Conservation (phyloP, 352 stramenopile genomes). For the Pythium insidiosum region DNA sequence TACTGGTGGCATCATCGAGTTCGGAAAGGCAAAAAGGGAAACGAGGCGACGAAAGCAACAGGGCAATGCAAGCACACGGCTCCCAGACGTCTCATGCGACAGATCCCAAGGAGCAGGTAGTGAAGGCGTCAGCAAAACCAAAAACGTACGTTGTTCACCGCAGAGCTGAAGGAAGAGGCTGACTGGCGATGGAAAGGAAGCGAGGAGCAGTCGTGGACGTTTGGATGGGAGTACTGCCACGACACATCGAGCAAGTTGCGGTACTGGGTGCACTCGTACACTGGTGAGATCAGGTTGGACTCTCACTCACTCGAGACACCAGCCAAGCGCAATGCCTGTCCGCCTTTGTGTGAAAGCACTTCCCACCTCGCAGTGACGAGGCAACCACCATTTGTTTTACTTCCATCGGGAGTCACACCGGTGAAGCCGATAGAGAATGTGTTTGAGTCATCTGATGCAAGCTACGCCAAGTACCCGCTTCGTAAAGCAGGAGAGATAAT, state of each 20-base stretch:
- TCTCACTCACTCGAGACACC: conserved; percentile 33
- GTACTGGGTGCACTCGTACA: conserved; percentile 64
- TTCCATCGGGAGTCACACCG: conserved; percentile 44
- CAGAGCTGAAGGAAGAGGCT: background rate
- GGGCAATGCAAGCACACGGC: too few species aligned
- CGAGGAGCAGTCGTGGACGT: conserved; percentile 4
- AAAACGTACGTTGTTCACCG: too few species aligned
- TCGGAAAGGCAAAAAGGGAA: too few species aligned
- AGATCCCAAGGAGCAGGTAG: too few species aligned
- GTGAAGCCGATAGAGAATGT: conserved; percentile 17
- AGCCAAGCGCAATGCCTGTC: conserved; percentile 19
- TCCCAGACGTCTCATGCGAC: too few species aligned
- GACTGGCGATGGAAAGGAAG: background rate
- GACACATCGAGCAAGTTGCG: conserved; percentile 36
- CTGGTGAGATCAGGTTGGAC: conserved; percentile 69
- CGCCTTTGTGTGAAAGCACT: conserved; percentile 1
- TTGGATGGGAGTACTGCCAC: conserved; percentile 50
- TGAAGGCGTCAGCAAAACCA: too few species aligned
- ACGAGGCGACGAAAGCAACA: too few species aligned
- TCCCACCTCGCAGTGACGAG: conserved; percentile 45
- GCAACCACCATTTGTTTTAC: conserved; percentile 46
- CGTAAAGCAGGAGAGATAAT: background rate
- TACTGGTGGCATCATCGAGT: too few species aligned
- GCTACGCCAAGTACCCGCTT: background rate
- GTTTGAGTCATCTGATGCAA: background rate